Conservation (phyloP, 331 rosid species). For the Pyracantha coccinea region DNA sequence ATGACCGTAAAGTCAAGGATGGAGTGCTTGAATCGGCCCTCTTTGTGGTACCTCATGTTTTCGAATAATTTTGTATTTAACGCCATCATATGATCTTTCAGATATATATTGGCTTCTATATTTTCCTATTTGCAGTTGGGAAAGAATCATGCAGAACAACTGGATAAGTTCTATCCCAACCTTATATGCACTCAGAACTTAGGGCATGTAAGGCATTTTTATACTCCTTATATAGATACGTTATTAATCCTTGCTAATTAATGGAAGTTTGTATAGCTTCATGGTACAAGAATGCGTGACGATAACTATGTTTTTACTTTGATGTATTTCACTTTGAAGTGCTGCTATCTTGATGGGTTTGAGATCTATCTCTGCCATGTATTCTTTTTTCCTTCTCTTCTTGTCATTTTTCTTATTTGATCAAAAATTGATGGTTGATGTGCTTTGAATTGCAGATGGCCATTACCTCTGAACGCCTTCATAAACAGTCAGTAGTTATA, state of each 20-base stretch:
- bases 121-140: constrained; percentile 55
- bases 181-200: constrained; percentile 84
- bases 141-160: constrained; percentile 68
- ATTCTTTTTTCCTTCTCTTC: not conserved
- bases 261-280: not conserved
- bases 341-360: not conserved
- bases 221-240: constrained; percentile 9
- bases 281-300: not conserved
- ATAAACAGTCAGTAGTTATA: constrained; percentile 79
- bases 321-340: constrained; percentile 3
- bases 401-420: not conserved
- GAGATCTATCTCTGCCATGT: not conserved
- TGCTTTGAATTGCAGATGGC: constrained; percentile 60
- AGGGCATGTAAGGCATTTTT: constrained; percentile 66
- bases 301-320: not conserved
- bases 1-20: constrained; percentile 56
- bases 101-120: not conserved
- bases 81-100: not conserved
- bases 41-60: constrained; percentile 44
- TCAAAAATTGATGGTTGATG: constrained; percentile 10
- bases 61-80: not conserved
- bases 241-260: not conserved
- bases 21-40: constrained; percentile 66
- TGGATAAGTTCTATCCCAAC: constrained; percentile 85
- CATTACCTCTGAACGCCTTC: constrained; percentile 87